Evolutionary conservation across 148 eudicot species (phyloP), one percentile per base, ranked within the genome.

Genomic region (Rheum nobile): DNA sequence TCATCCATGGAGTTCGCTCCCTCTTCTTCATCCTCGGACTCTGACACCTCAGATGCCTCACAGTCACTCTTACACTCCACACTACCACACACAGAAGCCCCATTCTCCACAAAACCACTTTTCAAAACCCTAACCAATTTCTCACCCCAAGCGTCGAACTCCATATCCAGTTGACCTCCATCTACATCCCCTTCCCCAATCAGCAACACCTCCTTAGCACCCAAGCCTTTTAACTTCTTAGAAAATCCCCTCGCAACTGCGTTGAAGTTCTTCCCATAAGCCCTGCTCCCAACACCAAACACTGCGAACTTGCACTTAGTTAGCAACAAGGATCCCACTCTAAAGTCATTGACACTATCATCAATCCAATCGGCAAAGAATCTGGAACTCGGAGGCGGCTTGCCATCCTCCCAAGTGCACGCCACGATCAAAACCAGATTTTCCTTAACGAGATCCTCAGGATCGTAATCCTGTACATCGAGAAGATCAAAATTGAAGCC

Each of bases 371-470:
- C 81, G 19, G 75, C 86, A 9, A 95, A 81, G 75, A 95, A 95
- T 24, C 73, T 77, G 2, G 90, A 96, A 26, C 82, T 84, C 4
- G 83, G 71, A 0, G 97, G 90, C 1, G 98, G 87, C 61, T 81
- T 85, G 0, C 96, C 96, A 74, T 87, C 86, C 50, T 95, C 96
- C 97, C 97, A 91, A 11, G 96, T 95, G 21, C 91, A 91, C 46
- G 87, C 85, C 19, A 95, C 84, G 26, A 95, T 78, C 72, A 91
- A 48, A 42, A 95, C 90, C 16, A 87, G 75, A 6, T 74, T 82
- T 75, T 95, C 98, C 29, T 79, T 86, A 2, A 81, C 77, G 3
- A 95, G 76, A 72, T 95, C 97, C 77, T 95, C 98, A 9, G 98
- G 98, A 78, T 95, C 98, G 76, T 88, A 95, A 55, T 79, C 80